Conservation (phyloP, 129 eudicot species). For the Flaveria bidentis region DNA sequence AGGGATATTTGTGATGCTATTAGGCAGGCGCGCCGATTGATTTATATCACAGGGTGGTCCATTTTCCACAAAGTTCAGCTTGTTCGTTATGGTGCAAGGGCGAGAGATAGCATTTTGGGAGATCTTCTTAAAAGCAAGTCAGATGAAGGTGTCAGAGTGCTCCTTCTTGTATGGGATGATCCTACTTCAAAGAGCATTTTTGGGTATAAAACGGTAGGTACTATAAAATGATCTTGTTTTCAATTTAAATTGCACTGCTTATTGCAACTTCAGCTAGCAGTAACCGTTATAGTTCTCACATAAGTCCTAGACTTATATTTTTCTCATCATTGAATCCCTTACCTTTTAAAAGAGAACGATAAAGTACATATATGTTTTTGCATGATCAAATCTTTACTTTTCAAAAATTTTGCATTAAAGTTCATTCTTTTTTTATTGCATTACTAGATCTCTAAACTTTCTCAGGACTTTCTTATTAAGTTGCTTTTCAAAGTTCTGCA, state of each 20-base stretch:
- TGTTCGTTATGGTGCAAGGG: conserved; percentile 62
- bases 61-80: conserved; percentile 71
- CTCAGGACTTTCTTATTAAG: too few species aligned
- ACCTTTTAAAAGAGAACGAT: not conserved
- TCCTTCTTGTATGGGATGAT: conserved; percentile 98
- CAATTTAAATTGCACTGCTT: not conserved
- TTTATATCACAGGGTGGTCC: conserved; percentile 96
- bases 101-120: conserved; percentile 55
- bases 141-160: conserved; percentile 85
- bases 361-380: too few species aligned
- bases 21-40: conserved; percentile 60
- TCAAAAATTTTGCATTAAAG: too few species aligned
- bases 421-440: not conserved
- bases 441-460: not conserved
- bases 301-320: too few species aligned
- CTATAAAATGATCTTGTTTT: not conserved
- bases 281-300: too few species aligned
- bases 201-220: conserved; percentile 61
- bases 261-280: too few species aligned
- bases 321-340: too few species aligned
- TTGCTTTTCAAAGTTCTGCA: too few species aligned
- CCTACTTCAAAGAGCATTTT: conserved; percentile 80
- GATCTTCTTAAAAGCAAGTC: conserved; percentile 79
- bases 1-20: conserved; percentile 75
- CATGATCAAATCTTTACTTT: too few species aligned